Evolutionary conservation across 306 rosid genomes (phyloP), one percentile per base, ranked within the genome.

Genomic region (Purshia tridentata): DNA sequence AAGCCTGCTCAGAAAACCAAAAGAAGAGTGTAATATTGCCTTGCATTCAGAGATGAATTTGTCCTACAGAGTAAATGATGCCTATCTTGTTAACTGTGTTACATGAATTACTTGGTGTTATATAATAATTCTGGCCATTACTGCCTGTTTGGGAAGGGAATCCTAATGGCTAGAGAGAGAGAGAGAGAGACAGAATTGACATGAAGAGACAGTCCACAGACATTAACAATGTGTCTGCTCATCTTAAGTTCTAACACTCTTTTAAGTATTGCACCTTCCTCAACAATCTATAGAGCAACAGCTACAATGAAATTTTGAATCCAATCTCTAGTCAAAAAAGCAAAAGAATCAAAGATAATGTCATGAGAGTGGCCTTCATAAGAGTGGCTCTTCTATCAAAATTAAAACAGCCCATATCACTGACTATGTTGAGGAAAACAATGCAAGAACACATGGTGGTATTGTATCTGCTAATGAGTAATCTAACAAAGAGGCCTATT

Each of bases 371-470:
- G 71, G 67, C 62, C 76, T 74, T 81, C 73, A 80, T 80, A 77
- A 84, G 79, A 85, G 71, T 14, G 76, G 87, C 96, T 82, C 96
- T 78, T 6, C 44, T 73, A 81, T 80, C 87, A 61, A 88, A 72
- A 81, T 44, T 69, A 64, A 65, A 76, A 81, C 74, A 82, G 76
- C 20, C 82, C 78, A 66, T 61, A 52, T 70, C 77, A 78, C 83
- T 68, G 79, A 78, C 77, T 50, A 42, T 29, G n/a, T 82, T 77
- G 90, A 77, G 86, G 87, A 82, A 88, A 88, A 82, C 96, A 78
- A 90, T 88, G 92, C 88, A 84, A 68, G 7, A 72, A 76, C 92
- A 88, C 96, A 86, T 86, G 92, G 79, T 2, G 35, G 35, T 29
- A 29, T 29, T 53, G 48, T 29, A 62, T 54, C 72, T 78, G 57